These are phyloP conservation scores for Trametes sp. DNA, from an alignment of 1,284 basidiomycete species.

Conservation along the genomic window DNA sequence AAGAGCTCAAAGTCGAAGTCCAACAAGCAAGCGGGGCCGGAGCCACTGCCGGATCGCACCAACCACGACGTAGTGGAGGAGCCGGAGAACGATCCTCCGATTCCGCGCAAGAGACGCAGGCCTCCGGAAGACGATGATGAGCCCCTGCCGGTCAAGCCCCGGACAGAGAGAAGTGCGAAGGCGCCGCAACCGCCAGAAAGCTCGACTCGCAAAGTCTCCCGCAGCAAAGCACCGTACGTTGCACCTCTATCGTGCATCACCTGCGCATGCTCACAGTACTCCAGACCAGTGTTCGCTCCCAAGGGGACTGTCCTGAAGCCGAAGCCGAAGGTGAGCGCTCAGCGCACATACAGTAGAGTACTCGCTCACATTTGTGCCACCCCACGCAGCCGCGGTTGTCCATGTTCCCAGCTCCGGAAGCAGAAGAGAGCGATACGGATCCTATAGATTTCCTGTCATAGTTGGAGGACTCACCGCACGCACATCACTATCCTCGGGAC, in stretches of 20 bases:
- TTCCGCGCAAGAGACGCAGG: background rate
- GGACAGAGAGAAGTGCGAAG: background rate
- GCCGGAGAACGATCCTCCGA: background rate
- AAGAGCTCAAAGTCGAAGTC: background rate
- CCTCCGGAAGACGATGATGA: background rate
- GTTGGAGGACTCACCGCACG: background rate
- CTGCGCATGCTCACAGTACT: background rate
- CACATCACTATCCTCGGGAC: background rate
- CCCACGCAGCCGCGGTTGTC: conserved; percentile 32
- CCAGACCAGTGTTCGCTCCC: conserved; percentile 17
- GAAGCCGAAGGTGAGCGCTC: conserved; percentile 31
- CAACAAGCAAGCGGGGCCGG: background rate
- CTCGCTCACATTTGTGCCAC: background rate
- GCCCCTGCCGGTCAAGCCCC: background rate
- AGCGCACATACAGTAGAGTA: background rate
- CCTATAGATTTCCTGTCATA: conserved; percentile 36
- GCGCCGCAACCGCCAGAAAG: background rate
- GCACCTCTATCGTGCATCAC: background rate
- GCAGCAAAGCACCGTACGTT: conserved; percentile 22
- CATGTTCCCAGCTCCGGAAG: conserved; percentile 29
- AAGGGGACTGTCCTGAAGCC: conserved; percentile 29
- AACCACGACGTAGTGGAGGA: background rate
- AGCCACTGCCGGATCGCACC: background rate
- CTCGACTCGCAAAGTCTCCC: conserved; percentile 1
- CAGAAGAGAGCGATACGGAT: conserved; percentile 31